Evolutionary conservation across 495 filamentous ascomycete genomes (phyloP).

Genomic region (Talaromyces ruber): DNA sequence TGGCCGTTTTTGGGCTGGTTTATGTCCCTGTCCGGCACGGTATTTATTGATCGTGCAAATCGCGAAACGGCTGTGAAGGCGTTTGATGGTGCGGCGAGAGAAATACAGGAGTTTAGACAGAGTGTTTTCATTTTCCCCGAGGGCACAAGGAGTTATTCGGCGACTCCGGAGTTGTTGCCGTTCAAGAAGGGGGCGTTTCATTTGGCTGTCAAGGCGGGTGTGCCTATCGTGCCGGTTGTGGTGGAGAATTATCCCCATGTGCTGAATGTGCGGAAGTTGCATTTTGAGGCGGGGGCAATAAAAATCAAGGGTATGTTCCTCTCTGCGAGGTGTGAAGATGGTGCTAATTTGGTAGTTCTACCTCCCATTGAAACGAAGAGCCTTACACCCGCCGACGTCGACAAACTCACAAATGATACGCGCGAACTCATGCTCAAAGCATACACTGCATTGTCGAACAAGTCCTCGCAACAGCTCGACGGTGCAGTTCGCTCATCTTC

Average conservation of each 20-base stretch:
- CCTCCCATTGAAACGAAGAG: constrained; percentile 77
- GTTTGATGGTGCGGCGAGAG: constrained; percentile 71
- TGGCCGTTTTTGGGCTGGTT: constrained; percentile 95
- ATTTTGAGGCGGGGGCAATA: constrained; percentile 69
- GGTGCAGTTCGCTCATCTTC: constrained; percentile 21
- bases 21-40: constrained; percentile 80
- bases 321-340: neutral
- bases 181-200: constrained; percentile 99
- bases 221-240: constrained; percentile 85
- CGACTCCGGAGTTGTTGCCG: constrained; percentile 67
- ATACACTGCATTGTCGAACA: constrained; percentile 51
- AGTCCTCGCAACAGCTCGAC: constrained; percentile 14
- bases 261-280: constrained; percentile 56
- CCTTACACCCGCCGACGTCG: constrained; percentile 72
- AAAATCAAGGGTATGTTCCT: constrained; percentile 62
- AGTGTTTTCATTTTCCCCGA: constrained; percentile 93
- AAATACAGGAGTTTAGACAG: constrained; percentile 69
- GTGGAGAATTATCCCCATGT: constrained; percentile 79
- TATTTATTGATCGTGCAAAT: constrained; percentile 91
- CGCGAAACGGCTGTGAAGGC: constrained; percentile 71
- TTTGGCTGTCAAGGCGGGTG: constrained; percentile 85
- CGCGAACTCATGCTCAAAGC: constrained; percentile 75
- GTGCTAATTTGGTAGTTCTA: constrained; percentile 45
- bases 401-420: constrained; percentile 60
- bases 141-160: constrained; percentile 84